Evolutionary conservation across 768 basidiomycete species (phyloP).

Genomic region (Trametopsis cervina): DNA sequence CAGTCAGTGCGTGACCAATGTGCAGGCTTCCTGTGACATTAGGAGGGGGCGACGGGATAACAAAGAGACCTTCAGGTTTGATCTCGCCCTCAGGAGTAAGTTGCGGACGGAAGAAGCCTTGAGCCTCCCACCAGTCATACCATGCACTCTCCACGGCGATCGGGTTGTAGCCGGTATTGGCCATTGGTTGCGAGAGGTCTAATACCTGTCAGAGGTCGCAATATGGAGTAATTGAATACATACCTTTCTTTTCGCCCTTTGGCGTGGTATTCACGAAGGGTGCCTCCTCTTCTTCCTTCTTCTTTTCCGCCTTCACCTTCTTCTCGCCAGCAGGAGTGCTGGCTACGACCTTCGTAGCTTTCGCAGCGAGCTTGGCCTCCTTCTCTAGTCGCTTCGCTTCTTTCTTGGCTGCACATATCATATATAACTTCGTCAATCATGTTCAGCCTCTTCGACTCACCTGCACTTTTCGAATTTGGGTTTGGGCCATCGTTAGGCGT

Average conservation of each 20-base stretch:
- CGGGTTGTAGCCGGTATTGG: slow-evolving; percentile 85
- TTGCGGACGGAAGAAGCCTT: slow-evolving; percentile 86
- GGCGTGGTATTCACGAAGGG: slow-evolving; percentile 88
- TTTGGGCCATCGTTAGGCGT: slow-evolving; percentile 7
- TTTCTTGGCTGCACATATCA: slow-evolving; percentile 58
- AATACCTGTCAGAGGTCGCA: background rate
- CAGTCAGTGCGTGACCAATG: slow-evolving; percentile 90
- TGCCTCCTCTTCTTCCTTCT: slow-evolving; percentile 60
- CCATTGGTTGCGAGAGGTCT: slow-evolving; percentile 86
- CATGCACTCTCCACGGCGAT: slow-evolving; percentile 91
- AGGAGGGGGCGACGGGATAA: slow-evolving; percentile 88
- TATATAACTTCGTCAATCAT: too few species aligned
- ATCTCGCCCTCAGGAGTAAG: slow-evolving; percentile 47
- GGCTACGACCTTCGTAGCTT: slow-evolving; percentile 71
- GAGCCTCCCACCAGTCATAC: slow-evolving; percentile 96
- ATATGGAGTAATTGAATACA: slow-evolving; percentile 9
- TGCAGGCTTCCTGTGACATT: slow-evolving; percentile 96
- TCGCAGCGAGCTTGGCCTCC: slow-evolving; percentile 76
- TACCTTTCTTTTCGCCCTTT: slow-evolving; percentile 91
- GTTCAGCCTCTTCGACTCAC: too few species aligned
- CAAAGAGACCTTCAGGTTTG: slow-evolving; percentile 65
- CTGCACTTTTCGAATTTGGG: slow-evolving; percentile 34
- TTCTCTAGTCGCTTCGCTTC: slow-evolving; percentile 76
- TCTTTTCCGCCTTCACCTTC: slow-evolving; percentile 69
- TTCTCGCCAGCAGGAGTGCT: slow-evolving; percentile 52